Evolutionary conservation across 2,329 filamentous ascomycete genomes (phyloP), one percentile per base, ranked within the genome.

Genomic region (Ascochyta fabae): DNA sequence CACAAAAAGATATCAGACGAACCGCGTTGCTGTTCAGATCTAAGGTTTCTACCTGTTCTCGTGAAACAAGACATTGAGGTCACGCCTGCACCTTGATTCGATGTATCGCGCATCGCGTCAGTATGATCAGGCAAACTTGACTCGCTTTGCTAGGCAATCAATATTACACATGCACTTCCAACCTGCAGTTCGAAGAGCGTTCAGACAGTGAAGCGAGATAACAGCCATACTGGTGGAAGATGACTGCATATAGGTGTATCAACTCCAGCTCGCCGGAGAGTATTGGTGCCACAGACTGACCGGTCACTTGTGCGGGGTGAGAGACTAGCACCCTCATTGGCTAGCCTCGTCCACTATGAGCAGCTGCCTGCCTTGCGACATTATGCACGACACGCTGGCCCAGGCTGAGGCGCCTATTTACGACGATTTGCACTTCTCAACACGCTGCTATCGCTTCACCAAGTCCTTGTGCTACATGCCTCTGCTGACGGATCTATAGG

Each of bases 1-100:
- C 41, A 72, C 69, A 3, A 67, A 66, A 60, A 73, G 71, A 58
- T 72, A 72, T 48, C 64, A 69, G 47, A 72, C 69, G 0, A 73
- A 71, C 33, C 65, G 67, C 33, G 65, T 73, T 16, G 69, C 69
- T 5, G 70, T 72, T 7, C 67, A 70, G 13, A 65, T 72, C 22
- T 68, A 47, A 47, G 22, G 10, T 5, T 8, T 23, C 15, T 6
- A 7, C 16, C 6, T 23, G 2, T 12, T 23, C 15, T 4, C 15
- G 4, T 2, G 6, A 27, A 7, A n/a, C 2, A 12, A 49, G 29
- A 36, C 29, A n/a, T 5, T n/a, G 22, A 10, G 33, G 4, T 6
- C 3, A 13, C 7, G 4, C 13, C 24, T 23, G 8, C 12, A 5
- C 12, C n/a, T 10, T 41, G 36, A 22, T 10, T 35, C 9, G 22